A percentile compares a stretch with the other conserved stretches of the same genome.
Evolutionary conservation across 345 rosid genomes (phyloP).

Genomic region (Corchorus capsularis): DNA sequence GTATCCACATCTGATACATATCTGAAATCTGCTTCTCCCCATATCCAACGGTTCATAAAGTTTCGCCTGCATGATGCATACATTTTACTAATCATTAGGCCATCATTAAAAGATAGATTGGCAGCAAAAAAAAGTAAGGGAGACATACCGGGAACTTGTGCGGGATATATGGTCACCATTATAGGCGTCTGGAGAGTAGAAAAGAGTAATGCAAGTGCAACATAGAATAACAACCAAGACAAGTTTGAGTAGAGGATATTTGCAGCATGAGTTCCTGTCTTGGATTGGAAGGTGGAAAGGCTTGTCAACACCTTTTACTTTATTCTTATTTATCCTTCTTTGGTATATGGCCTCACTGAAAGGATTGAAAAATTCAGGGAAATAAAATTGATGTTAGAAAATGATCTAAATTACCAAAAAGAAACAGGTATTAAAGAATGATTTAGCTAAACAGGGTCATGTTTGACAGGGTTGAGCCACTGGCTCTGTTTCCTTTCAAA

Average conservation of each 20-base stretch:
- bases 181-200: conserved; percentile 58
- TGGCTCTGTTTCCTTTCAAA: background rate
- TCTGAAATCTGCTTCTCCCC: conserved; percentile 61
- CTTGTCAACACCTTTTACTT: conserved; percentile 52
- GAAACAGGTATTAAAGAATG: background rate
- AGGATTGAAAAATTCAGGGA: conserved; percentile 3
- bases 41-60: conserved; percentile 64
- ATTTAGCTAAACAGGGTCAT: background rate
- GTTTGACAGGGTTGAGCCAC: background rate
- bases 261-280: conserved; percentile 61
- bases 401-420: background rate
- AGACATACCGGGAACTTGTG: conserved; percentile 37
- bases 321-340: conserved; percentile 53
- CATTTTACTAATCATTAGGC: background rate
- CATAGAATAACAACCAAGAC: conserved; percentile 55
- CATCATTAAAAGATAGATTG: background rate
- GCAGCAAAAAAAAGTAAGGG: background rate
- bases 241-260: conserved; percentile 57
- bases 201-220: conserved; percentile 56
- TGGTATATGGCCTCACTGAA: conserved; percentile 72
- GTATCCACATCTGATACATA: conserved; percentile 57
- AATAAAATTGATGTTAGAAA: background rate
- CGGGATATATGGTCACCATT: conserved; percentile 38
- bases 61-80: conserved; percentile 29
- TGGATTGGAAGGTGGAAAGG: conserved; percentile 49